Conservation (phyloP, 169 alveolate species). For the Besnoitia besnoiti region DNA sequence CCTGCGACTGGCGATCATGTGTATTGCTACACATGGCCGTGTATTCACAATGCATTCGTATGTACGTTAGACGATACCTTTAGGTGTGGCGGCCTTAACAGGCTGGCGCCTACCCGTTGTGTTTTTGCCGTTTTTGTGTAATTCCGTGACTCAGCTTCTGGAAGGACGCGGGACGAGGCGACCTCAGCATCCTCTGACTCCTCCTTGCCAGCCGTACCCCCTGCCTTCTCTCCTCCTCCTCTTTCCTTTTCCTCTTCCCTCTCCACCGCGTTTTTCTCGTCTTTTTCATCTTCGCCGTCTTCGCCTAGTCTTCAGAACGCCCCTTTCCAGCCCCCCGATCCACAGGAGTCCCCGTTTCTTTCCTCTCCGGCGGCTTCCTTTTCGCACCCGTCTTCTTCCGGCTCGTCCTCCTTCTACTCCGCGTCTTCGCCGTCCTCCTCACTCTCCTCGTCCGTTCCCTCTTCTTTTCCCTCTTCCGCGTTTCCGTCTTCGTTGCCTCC, state of each 20-base stretch:
- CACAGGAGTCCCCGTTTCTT: too few relatives aligned
- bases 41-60: too few relatives aligned
- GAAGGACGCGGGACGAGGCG: slow-evolving; percentile 37
- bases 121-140: not conserved
- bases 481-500: not conserved
- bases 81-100: too few relatives aligned
- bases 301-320: not conserved
- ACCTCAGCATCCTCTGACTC: not conserved
- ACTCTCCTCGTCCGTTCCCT: not conserved
- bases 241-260: not conserved
- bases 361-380: not conserved
- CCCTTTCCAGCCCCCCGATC: too few relatives aligned
- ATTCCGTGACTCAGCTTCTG: not conserved
- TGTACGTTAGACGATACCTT: too few relatives aligned
- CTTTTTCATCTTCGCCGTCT: not conserved
- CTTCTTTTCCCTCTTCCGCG: not conserved
- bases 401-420: not conserved
- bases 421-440: not conserved
- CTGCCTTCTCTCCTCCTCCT: not conserved
- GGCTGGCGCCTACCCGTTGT: too few relatives aligned
- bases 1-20: too few relatives aligned
- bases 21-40: too few relatives aligned
- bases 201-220: slow-evolving; percentile 10
- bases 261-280: not conserved
- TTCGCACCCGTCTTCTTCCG: not conserved